Percentiles rank a stretch among this genome's conserved stretches.
Conservation (phyloP, 441 rosid species). For the Sinapis alba region DNA sequence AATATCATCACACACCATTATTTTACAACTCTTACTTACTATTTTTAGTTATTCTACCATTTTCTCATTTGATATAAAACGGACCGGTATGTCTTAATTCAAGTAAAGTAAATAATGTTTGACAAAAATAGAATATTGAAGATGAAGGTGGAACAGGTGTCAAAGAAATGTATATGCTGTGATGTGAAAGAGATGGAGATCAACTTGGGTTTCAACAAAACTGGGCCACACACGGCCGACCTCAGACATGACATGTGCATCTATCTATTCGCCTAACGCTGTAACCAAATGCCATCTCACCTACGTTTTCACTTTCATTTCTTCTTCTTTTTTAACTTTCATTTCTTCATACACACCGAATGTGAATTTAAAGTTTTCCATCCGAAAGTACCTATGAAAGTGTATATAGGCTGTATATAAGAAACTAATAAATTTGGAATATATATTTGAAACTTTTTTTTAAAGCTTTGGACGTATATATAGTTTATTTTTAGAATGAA, state of each 20-base stretch:
- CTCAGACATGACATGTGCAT: constrained; percentile 40
- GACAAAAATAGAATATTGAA: not conserved
- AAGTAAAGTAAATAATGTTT: not conserved
- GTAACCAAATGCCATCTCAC: constrained; percentile 23
- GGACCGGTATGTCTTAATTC: not conserved
- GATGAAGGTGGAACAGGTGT: not conserved
- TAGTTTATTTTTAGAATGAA: no score
- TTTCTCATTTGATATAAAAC: not conserved
- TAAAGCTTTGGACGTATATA: no score
- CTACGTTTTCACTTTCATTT: not conserved
- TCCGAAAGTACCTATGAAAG: no score
- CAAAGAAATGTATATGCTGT: not conserved
- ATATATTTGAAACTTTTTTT: no score
- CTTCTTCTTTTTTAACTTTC: no score
- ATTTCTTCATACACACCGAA: not conserved
- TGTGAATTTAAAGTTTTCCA: not conserved
- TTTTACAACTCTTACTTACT: not conserved
- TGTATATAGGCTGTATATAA: no score
- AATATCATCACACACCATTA: not conserved
- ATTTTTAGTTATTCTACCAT: not conserved
- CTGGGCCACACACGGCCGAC: constrained; percentile 25
- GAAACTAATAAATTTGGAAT: no score
- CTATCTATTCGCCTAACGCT: constrained; percentile 33
- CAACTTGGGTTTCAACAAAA: constrained; percentile 43
- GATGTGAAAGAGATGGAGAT: constrained; percentile 22